phyloP scores from a whole-genome alignment of 2,329 filamentous ascomycete species.

The Paramyrothecium sp. region DNA sequence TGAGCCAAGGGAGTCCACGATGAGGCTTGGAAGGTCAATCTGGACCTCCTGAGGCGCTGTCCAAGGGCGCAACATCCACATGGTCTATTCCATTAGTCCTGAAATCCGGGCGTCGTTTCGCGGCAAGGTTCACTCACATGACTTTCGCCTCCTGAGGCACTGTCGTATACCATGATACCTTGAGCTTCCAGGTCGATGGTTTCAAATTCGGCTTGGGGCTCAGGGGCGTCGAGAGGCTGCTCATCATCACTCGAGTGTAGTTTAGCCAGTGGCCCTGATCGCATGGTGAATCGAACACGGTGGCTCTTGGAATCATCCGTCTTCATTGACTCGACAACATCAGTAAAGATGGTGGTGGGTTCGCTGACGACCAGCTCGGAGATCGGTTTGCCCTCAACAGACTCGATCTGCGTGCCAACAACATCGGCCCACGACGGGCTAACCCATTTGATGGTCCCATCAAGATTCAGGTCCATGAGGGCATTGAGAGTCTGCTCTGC shows the following conservation, averaged over 20 bases:
- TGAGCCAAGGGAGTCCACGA: conserved; percentile 91
- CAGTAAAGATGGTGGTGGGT: conserved; percentile 76
- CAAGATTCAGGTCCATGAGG: conserved; percentile 89
- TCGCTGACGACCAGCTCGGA: conserved; percentile 76
- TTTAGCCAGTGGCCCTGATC: conserved; percentile 67
- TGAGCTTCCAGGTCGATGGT: conserved; percentile 86
- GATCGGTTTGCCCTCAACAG: conserved; percentile 74
- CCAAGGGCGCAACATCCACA: conserved; percentile 99
- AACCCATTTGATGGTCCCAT: conserved; percentile 91
- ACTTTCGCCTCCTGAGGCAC: conserved; percentile 79
- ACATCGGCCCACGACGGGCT: conserved; percentile 95
- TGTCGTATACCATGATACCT: conserved; percentile 97
- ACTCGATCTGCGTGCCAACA: conserved; percentile 73
- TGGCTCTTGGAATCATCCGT: conserved; percentile 91
- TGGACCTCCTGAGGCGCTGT: conserved; percentile 87
- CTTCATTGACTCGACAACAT: conserved; percentile 84
- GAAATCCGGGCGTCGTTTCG: conserved; percentile 6
- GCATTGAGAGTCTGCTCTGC: conserved; percentile 96
- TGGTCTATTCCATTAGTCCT: conserved; percentile 60
- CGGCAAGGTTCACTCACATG: conserved; percentile 63
- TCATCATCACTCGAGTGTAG: conserved; percentile 47
- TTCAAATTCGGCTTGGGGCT: conserved; percentile 20
- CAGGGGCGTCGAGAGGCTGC: background rate
- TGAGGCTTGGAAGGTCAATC: conserved; percentile 84
- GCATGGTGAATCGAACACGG: conserved; percentile 77